A percentile compares a stretch with the other conserved stretches of the same genome.
These are phyloP conservation scores for Stentor roeselii DNA, from an alignment of 73 alveolate species.

Conservation along the genomic window DNA sequence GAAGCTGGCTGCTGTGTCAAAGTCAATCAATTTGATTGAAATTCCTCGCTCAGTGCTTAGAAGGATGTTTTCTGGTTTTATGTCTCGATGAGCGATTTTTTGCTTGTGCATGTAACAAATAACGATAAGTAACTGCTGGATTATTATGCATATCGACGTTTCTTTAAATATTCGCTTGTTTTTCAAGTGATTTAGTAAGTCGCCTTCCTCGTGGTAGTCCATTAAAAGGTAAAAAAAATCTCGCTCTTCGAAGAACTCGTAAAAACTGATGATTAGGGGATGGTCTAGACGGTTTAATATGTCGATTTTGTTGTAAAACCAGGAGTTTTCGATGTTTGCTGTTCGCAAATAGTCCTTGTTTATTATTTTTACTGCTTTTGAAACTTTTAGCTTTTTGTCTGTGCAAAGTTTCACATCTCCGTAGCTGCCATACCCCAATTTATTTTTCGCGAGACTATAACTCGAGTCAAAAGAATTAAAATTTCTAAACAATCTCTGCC, in stretches of 20 bases:
- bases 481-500: neutral
- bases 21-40: neutral
- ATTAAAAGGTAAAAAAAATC: neutral
- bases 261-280: neutral
- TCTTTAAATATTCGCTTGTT: neutral
- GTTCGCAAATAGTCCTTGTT: neutral
- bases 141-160: neutral
- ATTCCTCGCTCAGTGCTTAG: neutral
- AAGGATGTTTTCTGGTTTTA: slow-evolving; percentile 4
- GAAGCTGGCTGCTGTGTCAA: neutral
- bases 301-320: neutral
- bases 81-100: slow-evolving; percentile 22
- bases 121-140: neutral
- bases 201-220: neutral
- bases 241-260: neutral
- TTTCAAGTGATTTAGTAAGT: neutral
- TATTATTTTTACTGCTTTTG: neutral
- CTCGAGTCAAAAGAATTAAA: neutral
- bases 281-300: slow-evolving; percentile 1
- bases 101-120: neutral
- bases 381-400: neutral
- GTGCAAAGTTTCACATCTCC: neutral
- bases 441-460: neutral
- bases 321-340: neutral
- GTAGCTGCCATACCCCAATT: neutral